These are phyloP conservation scores for Herpetomonas muscarum DNA, from an alignment of 208 protist species.

Conservation along the genomic window DNA sequence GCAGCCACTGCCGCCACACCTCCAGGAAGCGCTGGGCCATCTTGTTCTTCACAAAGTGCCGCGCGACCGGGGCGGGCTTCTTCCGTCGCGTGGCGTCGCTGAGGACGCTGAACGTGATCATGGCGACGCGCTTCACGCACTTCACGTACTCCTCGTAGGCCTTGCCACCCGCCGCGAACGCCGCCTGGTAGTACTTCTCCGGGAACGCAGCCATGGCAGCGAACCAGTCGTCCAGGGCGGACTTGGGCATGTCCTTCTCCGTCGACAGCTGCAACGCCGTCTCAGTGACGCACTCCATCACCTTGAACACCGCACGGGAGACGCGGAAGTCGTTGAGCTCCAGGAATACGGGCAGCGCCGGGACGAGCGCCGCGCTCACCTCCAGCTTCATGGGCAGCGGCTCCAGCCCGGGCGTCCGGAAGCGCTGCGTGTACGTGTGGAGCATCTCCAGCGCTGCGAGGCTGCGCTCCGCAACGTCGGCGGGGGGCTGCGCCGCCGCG, in stretches of 20 bases:
- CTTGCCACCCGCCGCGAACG: slow-evolving; percentile 33
- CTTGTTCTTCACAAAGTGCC: slow-evolving; percentile 43
- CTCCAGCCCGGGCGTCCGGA: slow-evolving; percentile 52
- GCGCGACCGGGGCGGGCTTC: slow-evolving; percentile 62
- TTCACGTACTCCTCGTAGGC: slow-evolving; percentile 63
- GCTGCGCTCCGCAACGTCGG: slow-evolving; percentile 22
- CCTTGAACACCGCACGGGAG: slow-evolving; percentile 67
- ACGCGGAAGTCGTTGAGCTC: slow-evolving; percentile 68
- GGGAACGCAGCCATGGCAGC: slow-evolving; percentile 53
- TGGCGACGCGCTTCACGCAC: slow-evolving; percentile 80
- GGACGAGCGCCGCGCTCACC: slow-evolving; percentile 36
- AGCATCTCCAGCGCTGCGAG: slow-evolving; percentile 63
- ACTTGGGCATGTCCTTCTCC: slow-evolving; percentile 29
- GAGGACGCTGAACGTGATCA: slow-evolving; percentile 67
- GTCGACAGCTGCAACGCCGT: slow-evolving; percentile 45
- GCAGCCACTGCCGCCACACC: slow-evolving; percentile 73
- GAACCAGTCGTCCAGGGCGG: slow-evolving; percentile 62
- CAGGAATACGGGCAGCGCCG: slow-evolving; percentile 49
- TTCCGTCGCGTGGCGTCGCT: slow-evolving; percentile 74
- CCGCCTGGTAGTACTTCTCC: slow-evolving; percentile 50
- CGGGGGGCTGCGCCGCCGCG: slow-evolving; percentile 2
- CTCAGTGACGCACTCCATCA: slow-evolving; percentile 74
- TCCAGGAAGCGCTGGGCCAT: slow-evolving; percentile 38
- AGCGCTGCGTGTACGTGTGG: slow-evolving; percentile 71
- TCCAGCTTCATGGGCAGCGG: slow-evolving; percentile 43